Evolutionary conservation across 805 yeast species (phyloP), one percentile per base, ranked within the genome.

Genomic region (Candida chilensis): DNA sequence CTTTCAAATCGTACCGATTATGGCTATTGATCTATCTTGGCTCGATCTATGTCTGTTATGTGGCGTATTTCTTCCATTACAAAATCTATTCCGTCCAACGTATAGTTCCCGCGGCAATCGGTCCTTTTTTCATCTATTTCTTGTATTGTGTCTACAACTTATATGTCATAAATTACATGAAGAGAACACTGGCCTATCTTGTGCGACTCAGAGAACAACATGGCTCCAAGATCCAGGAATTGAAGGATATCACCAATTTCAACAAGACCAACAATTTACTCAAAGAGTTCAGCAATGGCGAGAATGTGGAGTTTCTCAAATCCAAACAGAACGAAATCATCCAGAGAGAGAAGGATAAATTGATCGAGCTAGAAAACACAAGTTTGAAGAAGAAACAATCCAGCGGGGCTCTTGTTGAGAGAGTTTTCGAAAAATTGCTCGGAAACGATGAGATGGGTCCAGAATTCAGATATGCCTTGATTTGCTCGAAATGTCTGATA

Each of bases 231-330:
- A 64, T 82, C 29, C 81, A 78, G 15, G 82, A 76, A 37, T 59
- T 82, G 52, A 83, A 83, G 52, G 61, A 68, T 33, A 65, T 73
- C 44, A 82, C 95, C 11, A 80, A 83, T 39, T 90, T 74, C 50
- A 71, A 80, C 42, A 67, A 78, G 10, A 83, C 95, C 1, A 77
- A 75, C 50, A 75, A 80, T n/a, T 62, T 88, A 27, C 56, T 88
- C 27, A 71, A 67, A 30, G 65, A 87, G 43, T 87, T 71, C 40
- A 42, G 55, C 2, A 57, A 54, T 22, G 84, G 80, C 11, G 67
- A 60, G 29, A 76, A 71, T 44, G 36, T 56, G 13, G 38, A 45
- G 6, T 22, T n/a, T 22, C 13, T 22, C 7, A n/a, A n/a, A 15
- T 5, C 11, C 11, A 7, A 22, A 29, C 55, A 61, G 17, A 45